Conservation (phyloP, 768 basidiomycete genomes). For the Suillus clintonianus region DNA sequence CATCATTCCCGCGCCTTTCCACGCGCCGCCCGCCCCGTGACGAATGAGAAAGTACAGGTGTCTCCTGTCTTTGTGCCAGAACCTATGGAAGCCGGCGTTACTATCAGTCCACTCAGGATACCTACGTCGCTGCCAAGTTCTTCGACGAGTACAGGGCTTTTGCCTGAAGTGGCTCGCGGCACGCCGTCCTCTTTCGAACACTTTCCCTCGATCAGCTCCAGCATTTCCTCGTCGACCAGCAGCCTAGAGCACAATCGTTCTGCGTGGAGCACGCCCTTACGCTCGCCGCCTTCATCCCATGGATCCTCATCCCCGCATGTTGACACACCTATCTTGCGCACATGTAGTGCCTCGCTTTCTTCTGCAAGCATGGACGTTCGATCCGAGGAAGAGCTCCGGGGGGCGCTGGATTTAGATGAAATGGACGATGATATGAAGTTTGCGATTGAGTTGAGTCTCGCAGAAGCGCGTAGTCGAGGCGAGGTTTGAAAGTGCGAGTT, state of each 20-base stretch:
- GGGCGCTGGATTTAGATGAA: slow-evolving; percentile 27
- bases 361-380: slow-evolving; percentile 13
- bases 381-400: neutral
- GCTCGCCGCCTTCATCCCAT: slow-evolving; percentile 17
- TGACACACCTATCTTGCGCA: slow-evolving; percentile 12
- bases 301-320: slow-evolving; percentile 17
- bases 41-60: slow-evolving; percentile 57
- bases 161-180: slow-evolving; percentile 6
- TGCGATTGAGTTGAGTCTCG: slow-evolving; percentile 71
- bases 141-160: slow-evolving; percentile 9
- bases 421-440: slow-evolving; percentile 67
- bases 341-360: slow-evolving; percentile 15
- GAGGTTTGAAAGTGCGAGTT: slow-evolving; percentile 7
- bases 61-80: slow-evolving; percentile 53
- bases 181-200: slow-evolving; percentile 27
- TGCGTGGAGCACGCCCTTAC: slow-evolving; percentile 44
- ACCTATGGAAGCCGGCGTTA: slow-evolving; percentile 54
- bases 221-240: slow-evolving; percentile 20
- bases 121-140: slow-evolving; percentile 7
- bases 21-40: slow-evolving; percentile 27
- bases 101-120: slow-evolving; percentile 28
- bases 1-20: slow-evolving; percentile 29
- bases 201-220: slow-evolving; percentile 38
- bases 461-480: slow-evolving; percentile 38
- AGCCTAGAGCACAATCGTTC: slow-evolving; percentile 23